These are phyloP conservation scores for Diplodia scrobiculata DNA, from an alignment of 2,329 filamentous ascomycete species.

Conservation along the genomic window DNA sequence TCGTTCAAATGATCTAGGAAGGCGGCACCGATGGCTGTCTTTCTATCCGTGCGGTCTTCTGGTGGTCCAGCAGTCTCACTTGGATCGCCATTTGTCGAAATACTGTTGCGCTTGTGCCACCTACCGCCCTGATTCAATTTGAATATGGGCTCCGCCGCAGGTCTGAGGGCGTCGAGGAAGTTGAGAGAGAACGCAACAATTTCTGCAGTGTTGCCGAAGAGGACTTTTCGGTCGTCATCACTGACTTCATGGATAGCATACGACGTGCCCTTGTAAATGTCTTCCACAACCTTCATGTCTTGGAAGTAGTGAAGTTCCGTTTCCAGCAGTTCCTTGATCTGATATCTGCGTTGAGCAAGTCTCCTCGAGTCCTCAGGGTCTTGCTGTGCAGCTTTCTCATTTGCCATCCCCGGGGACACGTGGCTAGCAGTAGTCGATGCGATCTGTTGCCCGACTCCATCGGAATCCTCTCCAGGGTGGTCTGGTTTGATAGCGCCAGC, in stretches of 20 bases:
- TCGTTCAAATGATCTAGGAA: conserved; percentile 59
- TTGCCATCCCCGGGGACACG: neutral
- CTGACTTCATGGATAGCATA: conserved; percentile 78
- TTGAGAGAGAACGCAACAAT: conserved; percentile 81
- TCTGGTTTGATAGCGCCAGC: neutral
- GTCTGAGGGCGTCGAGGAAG: conserved; percentile 79
- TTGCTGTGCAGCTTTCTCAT: conserved; percentile 4
- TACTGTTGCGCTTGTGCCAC: conserved; percentile 56
- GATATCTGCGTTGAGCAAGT: conserved; percentile 76
- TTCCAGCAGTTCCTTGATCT: conserved; percentile 88
- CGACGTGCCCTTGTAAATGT: conserved; percentile 95
- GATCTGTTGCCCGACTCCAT: neutral
- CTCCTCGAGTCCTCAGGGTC: conserved; percentile 56
- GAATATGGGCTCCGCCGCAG: conserved; percentile 77
- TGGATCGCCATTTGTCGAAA: conserved; percentile 45
- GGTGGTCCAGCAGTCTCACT: conserved; percentile 38
- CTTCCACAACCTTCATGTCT: conserved; percentile 95
- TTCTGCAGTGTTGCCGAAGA: conserved; percentile 92
- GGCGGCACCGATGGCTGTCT: conserved; percentile 61
- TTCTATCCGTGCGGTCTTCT: conserved; percentile 47
- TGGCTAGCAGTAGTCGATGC: conserved; percentile 9
- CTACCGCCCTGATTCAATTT: conserved; percentile 53
- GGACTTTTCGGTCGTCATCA: conserved; percentile 78
- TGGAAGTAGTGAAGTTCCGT: conserved; percentile 89
- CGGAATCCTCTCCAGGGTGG: neutral